Conservation (phyloP, 2,329 filamentous ascomycete genomes). For the Alternaria viburni region DNA sequence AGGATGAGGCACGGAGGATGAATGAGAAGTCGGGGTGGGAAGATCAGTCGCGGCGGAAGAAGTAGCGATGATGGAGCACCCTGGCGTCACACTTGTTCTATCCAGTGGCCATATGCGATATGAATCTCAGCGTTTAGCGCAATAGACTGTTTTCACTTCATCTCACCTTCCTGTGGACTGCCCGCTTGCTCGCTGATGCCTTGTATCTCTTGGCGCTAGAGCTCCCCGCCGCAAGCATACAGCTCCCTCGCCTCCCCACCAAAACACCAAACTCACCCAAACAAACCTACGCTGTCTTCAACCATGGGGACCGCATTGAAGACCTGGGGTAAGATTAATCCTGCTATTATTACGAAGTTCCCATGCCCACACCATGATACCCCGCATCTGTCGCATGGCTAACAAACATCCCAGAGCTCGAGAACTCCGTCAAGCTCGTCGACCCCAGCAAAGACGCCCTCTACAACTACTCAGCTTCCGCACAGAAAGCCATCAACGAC, state of each 20-base stretch:
- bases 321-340: constrained; percentile 41
- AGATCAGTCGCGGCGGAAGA: constrained; percentile 24
- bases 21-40: constrained; percentile 59
- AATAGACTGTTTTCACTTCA: neutral
- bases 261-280: constrained; percentile 11
- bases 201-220: constrained; percentile 34
- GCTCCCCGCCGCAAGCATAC: constrained; percentile 30
- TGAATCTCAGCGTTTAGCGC: neutral
- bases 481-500: constrained; percentile 70
- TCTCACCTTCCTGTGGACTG: neutral
- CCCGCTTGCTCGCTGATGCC: constrained; percentile 26
- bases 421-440: constrained; percentile 80
- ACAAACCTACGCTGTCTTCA: constrained; percentile 6
- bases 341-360: too few species aligned
- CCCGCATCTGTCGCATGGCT: constrained; percentile 18
- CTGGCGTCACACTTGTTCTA: neutral
- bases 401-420: constrained; percentile 70
- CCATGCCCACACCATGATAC: too few species aligned
- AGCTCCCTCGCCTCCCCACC: constrained; percentile 15
- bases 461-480: constrained; percentile 77
- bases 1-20: constrained; percentile 84
- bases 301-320: constrained; percentile 46
- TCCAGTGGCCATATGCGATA: neutral
- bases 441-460: constrained; percentile 89
- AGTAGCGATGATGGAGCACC: constrained; percentile 7